Evolutionary conservation across 2,329 filamentous ascomycete genomes (phyloP).

Genomic region (Fusarium verticillioides): DNA sequence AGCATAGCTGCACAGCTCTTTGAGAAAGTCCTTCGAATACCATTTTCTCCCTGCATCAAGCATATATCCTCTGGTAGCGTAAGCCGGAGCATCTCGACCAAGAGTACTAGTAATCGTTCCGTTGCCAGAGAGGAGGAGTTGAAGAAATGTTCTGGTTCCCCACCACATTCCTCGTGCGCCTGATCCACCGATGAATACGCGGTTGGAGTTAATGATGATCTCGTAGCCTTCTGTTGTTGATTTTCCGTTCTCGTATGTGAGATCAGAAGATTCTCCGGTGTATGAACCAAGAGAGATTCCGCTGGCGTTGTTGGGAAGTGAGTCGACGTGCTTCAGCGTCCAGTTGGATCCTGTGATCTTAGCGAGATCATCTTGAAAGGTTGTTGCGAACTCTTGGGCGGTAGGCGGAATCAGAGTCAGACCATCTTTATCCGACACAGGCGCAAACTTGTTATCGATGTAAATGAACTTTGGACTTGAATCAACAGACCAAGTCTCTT

Average conservation of each 20-base stretch:
- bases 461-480: conserved; percentile 1
- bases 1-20: conserved; percentile 17
- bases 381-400: conserved; percentile 4
- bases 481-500: neutral
- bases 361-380: conserved; percentile 8
- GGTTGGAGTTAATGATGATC: conserved; percentile 1
- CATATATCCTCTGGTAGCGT: conserved; percentile 18
- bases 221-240: conserved; percentile 17
- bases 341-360: conserved; percentile 9
- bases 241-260: conserved; percentile 6
- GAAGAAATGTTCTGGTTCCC: conserved; percentile 19
- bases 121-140: conserved; percentile 8
- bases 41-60: conserved; percentile 23
- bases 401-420: conserved; percentile 8
- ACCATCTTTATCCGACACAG: neutral
- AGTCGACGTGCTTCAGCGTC: neutral
- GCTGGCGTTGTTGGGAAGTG: neutral
- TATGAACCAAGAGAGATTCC: conserved; percentile 4
- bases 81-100: conserved; percentile 13
- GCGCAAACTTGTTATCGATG: neutral
- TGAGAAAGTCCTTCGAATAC: conserved; percentile 21
- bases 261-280: neutral
- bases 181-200: conserved; percentile 14
- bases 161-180: conserved; percentile 26
- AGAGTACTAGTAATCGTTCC: neutral